Evolutionary conservation across 1,139 yeast genomes (phyloP), one percentile per base, ranked within the genome.

Genomic region (Taphrina deformans): DNA sequence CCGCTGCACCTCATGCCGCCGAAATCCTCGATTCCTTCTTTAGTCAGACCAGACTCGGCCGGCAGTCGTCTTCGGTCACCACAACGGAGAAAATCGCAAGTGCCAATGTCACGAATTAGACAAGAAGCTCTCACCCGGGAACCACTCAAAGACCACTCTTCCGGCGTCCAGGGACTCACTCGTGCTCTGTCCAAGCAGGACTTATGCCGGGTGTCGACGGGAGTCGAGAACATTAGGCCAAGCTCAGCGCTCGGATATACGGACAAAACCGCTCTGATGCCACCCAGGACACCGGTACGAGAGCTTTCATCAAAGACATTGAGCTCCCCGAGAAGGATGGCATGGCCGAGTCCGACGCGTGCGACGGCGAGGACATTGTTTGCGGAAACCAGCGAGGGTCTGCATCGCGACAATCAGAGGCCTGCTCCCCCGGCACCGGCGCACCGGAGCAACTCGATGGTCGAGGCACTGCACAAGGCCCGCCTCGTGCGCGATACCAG

Each of bases 1-100:
- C 63, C 63, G 6, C 45, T 59, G 26, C 33, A 59, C 2, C 56
- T 59, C 16, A 48, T 48, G 46, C 63, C 63, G 12, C 63, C 63
- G 12, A 51, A 35, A 38, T n/a, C 45, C 1, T 16, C 53, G 1
- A 48, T 16, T 14, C 24, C 24, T 14, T 38, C 55, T 3, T 24
- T 58, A 7, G 55, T 50, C n/a, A 35, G 56, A 18, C 45, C 55
- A 2, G 56, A 59, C 24, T 50, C 58, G 5, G 35, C 35, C 23
- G 48, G 48, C 5, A 35, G 63, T 12, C 33, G 40, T n/a, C 50
- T 51, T 18, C 35, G 50, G 27, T 35, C 55, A 10, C 55, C 63
- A 10, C 63, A 51, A 18, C 48, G 63, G 2, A 40, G 63, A 38
- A 59, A 59, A 27, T 58, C 62, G 16, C 62, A 58, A 27, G 55